Evolutionary conservation across 345 rosid species (phyloP).

Genomic region (Hibiscus mutabilis): DNA sequence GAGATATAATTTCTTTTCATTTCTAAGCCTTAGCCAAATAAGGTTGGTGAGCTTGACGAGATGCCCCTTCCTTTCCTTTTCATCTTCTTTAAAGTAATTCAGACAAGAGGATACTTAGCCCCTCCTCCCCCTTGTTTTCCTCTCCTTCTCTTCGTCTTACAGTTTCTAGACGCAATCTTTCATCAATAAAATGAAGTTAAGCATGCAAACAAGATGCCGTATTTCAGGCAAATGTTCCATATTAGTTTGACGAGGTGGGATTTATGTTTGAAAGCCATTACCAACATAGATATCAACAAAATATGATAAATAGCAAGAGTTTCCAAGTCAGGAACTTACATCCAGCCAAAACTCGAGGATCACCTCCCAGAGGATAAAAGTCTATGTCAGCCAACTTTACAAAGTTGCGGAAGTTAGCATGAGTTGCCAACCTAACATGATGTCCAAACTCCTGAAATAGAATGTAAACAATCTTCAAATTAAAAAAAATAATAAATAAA

Average conservation of each 20-base stretch:
- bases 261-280: neutral
- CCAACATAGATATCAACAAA: neutral
- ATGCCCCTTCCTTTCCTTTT: neutral
- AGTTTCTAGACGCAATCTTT: neutral
- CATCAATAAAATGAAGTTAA: neutral
- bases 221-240: neutral
- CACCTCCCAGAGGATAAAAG: conserved; percentile 92
- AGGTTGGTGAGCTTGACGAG: neutral
- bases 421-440: conserved; percentile 92
- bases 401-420: conserved; percentile 72
- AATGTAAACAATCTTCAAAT: conserved; percentile 8
- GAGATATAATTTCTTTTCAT: neutral
- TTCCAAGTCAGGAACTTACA: conserved; percentile 47
- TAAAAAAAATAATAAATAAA: neutral
- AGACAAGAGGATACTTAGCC: neutral
- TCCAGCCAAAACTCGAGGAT: conserved; percentile 91
- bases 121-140: neutral
- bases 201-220: conserved; percentile 1
- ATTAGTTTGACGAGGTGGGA: neutral
- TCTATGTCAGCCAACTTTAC: conserved; percentile 82
- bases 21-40: neutral
- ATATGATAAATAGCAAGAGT: conserved; percentile 5
- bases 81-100: neutral
- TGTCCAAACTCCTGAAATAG: conserved; percentile 82
- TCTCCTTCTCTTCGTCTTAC: neutral